A percentile compares a stretch with the other conserved stretches of the same genome.
Evolutionary conservation across 345 rosid species (phyloP).

Genomic region (Odontarrhena argentea): DNA sequence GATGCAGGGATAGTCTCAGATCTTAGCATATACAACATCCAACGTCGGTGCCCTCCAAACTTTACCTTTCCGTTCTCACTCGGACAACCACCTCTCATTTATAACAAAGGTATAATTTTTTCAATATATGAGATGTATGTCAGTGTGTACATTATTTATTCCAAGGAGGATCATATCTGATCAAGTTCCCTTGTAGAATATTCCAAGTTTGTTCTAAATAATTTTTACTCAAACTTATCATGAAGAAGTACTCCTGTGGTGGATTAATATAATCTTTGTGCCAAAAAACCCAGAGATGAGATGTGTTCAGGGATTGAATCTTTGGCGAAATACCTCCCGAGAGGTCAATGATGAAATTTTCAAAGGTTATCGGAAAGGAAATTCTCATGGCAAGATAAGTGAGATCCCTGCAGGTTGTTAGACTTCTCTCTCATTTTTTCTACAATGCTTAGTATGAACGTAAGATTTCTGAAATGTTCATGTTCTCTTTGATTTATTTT

Average conservation of each 20-base stretch:
- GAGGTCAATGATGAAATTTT: constrained; percentile 70
- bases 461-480: constrained; percentile 8
- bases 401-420: constrained; percentile 71
- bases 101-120: constrained; percentile 45
- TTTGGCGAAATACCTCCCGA: constrained; percentile 72
- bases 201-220: not conserved
- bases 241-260: not conserved
- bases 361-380: constrained; percentile 68
- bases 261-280: not conserved
- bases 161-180: not conserved
- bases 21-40: constrained; percentile 58
- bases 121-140: no score
- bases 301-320: constrained; percentile 47
- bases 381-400: constrained; percentile 50
- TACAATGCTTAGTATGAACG: not conserved
- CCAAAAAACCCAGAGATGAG: constrained; percentile 13
- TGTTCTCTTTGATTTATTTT: constrained; percentile 21
- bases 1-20: constrained; percentile 59
- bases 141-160: no score
- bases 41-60: constrained; percentile 50
- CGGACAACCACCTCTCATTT: constrained; percentile 29
- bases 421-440: constrained; percentile 23
- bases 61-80: constrained; percentile 43
- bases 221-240: not conserved
- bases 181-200: not conserved